A percentile compares a stretch with the other conserved stretches of the same genome.
These are phyloP conservation scores for Trametes cubensis DNA, from an alignment of 768 basidiomycete species.

Conservation along the genomic window DNA sequence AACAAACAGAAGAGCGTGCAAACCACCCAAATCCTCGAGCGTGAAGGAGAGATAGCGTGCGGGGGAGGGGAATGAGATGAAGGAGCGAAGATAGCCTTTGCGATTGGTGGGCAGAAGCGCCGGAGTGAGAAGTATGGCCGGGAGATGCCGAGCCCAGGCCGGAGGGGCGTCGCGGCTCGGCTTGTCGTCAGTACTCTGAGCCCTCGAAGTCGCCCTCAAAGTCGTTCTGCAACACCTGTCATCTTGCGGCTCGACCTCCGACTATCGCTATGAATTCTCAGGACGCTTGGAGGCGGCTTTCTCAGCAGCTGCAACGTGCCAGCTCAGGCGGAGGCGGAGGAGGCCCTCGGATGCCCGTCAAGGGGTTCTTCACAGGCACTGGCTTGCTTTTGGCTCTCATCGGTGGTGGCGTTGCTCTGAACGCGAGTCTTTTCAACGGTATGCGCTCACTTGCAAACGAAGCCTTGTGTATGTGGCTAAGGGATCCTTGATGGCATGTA, in stretches of 20 bases:
- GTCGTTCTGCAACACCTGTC: slow-evolving; percentile 12
- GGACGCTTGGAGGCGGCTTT: slow-evolving; percentile 71
- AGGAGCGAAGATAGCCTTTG: neutral
- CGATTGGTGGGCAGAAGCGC: neutral
- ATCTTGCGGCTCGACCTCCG: slow-evolving; percentile 23
- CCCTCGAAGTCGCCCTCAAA: neutral
- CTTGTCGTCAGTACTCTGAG: slow-evolving; percentile 26
- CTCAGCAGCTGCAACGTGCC: slow-evolving; percentile 61
- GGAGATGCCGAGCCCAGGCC: slow-evolving; percentile 25
- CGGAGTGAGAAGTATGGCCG: slow-evolving; percentile 7
- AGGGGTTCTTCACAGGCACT: slow-evolving; percentile 68
- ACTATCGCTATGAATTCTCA: slow-evolving; percentile 54
- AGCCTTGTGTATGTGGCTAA: neutral
- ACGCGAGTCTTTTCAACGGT: slow-evolving; percentile 94
- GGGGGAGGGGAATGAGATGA: neutral
- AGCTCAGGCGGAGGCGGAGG: slow-evolving; percentile 50
- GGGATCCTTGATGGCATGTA: slow-evolving; percentile 35
- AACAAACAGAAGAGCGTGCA: neutral
- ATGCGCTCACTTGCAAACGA: slow-evolving; percentile 33
- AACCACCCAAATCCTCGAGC: neutral
- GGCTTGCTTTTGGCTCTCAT: slow-evolving; percentile 72
- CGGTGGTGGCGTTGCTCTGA: slow-evolving; percentile 81
- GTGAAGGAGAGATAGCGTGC: neutral
- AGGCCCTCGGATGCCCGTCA: slow-evolving; percentile 42
- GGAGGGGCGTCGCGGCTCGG: slow-evolving; percentile 14